phyloP scores from a whole-genome alignment of 164 flowering plant genomes.

The Stephania japonica region DNA sequence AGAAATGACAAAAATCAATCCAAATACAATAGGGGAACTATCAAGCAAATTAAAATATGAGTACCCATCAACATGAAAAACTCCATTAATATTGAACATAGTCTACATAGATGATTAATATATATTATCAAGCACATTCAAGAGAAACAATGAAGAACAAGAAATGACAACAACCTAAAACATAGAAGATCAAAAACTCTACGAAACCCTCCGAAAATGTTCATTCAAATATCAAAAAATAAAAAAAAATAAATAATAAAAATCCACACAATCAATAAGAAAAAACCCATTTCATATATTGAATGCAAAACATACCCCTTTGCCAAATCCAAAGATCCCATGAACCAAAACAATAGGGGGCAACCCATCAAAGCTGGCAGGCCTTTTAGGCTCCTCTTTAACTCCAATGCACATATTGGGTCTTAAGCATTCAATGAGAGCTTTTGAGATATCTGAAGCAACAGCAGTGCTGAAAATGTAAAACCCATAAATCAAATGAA shows the following conservation, averaged over 20 bases:
- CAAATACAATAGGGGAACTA: background rate
- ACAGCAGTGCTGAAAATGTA: conserved; percentile 91
- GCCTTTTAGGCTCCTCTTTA: conserved; percentile 13
- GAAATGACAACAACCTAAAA: background rate
- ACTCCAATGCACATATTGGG: conserved; percentile 26
- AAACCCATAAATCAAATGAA: conserved; percentile 79
- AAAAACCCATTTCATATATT: conserved; percentile 1
- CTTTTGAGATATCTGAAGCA: conserved; percentile 70
- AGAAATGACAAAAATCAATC: background rate
- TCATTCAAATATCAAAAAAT: background rate
- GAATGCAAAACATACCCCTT: conserved; percentile 63
- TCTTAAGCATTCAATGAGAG: conserved; percentile 43
- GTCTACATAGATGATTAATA: background rate
- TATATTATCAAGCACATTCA: background rate
- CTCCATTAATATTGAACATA: background rate
- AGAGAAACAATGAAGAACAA: background rate
- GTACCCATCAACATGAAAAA: background rate
- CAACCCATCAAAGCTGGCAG: conserved; percentile 25
- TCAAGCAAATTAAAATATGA: background rate
- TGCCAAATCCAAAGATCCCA: conserved; percentile 97
- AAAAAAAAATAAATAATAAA: too few relatives aligned
- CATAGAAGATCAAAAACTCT: background rate
- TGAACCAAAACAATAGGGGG: conserved; percentile 96
- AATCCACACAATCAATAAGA: background rate
- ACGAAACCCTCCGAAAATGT: background rate